Evolutionary conservation across 331 rosid species (phyloP).

Genomic region (Quercus lobata): DNA sequence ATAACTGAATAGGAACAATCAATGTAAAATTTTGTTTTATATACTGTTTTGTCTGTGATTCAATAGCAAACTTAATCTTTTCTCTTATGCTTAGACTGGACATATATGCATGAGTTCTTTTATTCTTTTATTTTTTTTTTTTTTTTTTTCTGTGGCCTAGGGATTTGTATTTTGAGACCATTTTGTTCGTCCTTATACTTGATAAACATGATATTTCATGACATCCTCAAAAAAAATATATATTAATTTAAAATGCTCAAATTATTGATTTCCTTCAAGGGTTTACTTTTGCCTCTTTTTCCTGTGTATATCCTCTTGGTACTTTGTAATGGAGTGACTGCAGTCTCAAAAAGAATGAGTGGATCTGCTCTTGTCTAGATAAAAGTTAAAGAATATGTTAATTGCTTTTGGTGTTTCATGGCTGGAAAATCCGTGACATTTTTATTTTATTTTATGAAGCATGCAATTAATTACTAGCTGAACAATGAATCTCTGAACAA

Average conservation of each 20-base stretch:
- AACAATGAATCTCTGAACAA: slow-evolving; percentile 29
- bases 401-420: slow-evolving; percentile 29
- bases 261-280: slow-evolving; percentile 20
- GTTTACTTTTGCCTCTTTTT: slow-evolving; percentile 7
- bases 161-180: not conserved
- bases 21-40: slow-evolving; percentile 27
- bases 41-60: slow-evolving; percentile 48
- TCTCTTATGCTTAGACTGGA: not conserved
- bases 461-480: slow-evolving; percentile 32
- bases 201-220: not conserved
- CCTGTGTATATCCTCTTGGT: slow-evolving; percentile 7
- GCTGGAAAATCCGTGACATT: slow-evolving; percentile 50
- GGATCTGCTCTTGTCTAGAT: slow-evolving; percentile 41
- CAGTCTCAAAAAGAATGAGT: slow-evolving; percentile 63
- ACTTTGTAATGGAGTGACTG: slow-evolving; percentile 25
- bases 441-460: slow-evolving; percentile 23
- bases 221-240: not conserved
- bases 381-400: slow-evolving; percentile 32
- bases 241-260: not conserved
- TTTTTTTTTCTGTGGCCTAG: not conserved
- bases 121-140: not conserved
- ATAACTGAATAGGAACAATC: not conserved
- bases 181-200: not conserved
- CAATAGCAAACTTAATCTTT: slow-evolving; percentile 23
- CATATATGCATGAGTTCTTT: not conserved